A percentile compares a stretch with the other conserved stretches of the same genome.
These are phyloP conservation scores for Mortierella hygrophila DNA, from an alignment of 192 early-diverging fungal genomes.

Conservation along the genomic window DNA sequence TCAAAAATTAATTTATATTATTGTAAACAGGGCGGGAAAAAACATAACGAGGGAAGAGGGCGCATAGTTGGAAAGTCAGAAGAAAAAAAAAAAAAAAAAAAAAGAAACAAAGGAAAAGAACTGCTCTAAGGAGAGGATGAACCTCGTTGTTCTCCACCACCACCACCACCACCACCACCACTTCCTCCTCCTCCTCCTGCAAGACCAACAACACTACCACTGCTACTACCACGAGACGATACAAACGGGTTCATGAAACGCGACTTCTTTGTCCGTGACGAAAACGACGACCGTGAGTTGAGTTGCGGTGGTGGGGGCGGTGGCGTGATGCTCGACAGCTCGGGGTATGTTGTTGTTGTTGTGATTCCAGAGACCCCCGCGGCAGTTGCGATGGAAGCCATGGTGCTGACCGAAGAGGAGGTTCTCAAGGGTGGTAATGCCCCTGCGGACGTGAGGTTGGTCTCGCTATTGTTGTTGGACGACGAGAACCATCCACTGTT, in stretches of 20 bases:
- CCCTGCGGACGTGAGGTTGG: not conserved
- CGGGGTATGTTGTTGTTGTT: not conserved
- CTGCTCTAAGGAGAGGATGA: not conserved
- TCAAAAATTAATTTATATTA: too few species aligned
- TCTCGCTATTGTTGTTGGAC: slow-evolving; percentile 3
- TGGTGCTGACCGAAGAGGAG: not conserved
- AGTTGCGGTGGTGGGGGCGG: not conserved
- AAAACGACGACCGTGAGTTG: not conserved
- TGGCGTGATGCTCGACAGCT: not conserved
- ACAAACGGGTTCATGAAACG: slow-evolving; percentile 15
- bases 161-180: too few species aligned
- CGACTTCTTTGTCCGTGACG: not conserved
- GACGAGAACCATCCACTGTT: not conserved
- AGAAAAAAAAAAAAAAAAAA: not conserved
- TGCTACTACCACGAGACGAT: not conserved
- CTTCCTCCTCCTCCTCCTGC: too few species aligned
- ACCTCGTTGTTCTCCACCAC: not conserved
- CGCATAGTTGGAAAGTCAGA: too few species aligned
- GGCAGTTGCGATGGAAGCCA: not conserved
- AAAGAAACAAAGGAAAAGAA: not conserved
- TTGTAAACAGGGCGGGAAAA: too few species aligned
- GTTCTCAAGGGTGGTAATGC: not conserved
- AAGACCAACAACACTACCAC: not conserved
- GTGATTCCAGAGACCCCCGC: not conserved
- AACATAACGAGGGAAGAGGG: too few species aligned